A percentile compares a stretch with the other conserved stretches of the same genome.
Evolutionary conservation across 176 grass and related monocot genomes (phyloP).

Genomic region (Tillandsia leiboldiana): DNA sequence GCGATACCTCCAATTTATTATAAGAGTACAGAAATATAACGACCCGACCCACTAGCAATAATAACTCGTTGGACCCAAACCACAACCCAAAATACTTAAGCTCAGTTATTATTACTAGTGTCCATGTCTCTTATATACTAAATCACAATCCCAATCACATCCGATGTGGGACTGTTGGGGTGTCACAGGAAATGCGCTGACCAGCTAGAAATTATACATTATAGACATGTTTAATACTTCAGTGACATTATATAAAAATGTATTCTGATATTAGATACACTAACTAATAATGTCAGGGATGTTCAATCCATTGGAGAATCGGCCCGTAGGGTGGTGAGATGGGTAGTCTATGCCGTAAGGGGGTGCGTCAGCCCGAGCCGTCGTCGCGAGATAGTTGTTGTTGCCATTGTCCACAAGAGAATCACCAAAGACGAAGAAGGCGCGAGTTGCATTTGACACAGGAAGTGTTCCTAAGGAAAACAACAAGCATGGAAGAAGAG

Average conservation of each 20-base stretch:
- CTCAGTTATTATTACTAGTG: no score
- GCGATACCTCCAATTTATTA: no score
- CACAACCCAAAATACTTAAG: no score
- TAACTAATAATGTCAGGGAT: slow-evolving; percentile 85
- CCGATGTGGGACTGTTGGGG: no score
- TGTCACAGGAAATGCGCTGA: no score
- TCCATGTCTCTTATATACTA: no score
- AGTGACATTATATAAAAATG: background rate
- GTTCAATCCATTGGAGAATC: slow-evolving; percentile 87
- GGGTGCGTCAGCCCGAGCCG: slow-evolving; percentile 58
- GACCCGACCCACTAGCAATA: no score
- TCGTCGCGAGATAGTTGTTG: slow-evolving; percentile 72
- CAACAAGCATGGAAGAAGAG: slow-evolving; percentile 12
- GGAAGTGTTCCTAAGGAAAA: background rate
- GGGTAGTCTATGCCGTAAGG: slow-evolving; percentile 79
- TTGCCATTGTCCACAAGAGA: slow-evolving; percentile 92
- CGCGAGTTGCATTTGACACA: slow-evolving; percentile 32
- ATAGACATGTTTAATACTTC: no score
- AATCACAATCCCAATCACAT: no score
- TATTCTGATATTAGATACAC: background rate
- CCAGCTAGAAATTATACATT: no score
- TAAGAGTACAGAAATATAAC: no score
- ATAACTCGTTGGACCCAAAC: no score
- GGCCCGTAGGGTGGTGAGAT: slow-evolving; percentile 44
- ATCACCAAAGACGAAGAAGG: slow-evolving; percentile 96